Base-by-base conservation (phyloP, 1,139 yeast genomes). In the Torulaspora pretoriensis region DNA sequence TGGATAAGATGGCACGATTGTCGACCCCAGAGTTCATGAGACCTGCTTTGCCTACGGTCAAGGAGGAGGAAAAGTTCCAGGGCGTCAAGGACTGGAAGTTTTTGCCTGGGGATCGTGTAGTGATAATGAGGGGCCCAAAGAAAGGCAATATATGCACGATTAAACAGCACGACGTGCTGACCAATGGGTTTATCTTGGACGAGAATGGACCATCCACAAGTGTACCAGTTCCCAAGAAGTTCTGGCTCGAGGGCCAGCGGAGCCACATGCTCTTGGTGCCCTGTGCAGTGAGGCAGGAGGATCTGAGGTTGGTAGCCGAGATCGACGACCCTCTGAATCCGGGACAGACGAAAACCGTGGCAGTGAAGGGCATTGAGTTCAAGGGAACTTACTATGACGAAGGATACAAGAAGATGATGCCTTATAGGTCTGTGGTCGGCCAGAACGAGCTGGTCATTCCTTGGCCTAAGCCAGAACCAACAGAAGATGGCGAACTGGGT, bases 401-500 rank as follows among this genome's bases (percentile, higher is more conserved):
- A 40, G 79, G 84, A 55, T 81, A 83, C 65, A 83, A 81, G 63
- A 73, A 74, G 60, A 77, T 84, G 74, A 70, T 88, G 70, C 95
- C 95, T 17, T 77, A 77, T 51, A 78, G 97, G 68, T 77, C 79
- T 53, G 88, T 90, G 12, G 74, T 78, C 54, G 89, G 87, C 56
- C 70, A 70, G 28, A 77, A 78, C 34, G 73, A 76, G 39, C 70
- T 87, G 46, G 78, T 80, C 38, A 80, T 90, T 43, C 97, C 97
- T 45, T 90, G 96, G 95, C 97, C 97, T 35, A 76, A 79, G 53
- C 95, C 95, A 2, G 82, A 80, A 29, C 72, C 74, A 7, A 68
- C 71, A n/a, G 76, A 75, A 53, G 85, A 81, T 45, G 87, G 84
- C 42, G 67, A 66, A 10, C 68, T 79, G 46, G 75, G 79, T 3